Evolutionary conservation across 1,139 yeast species (phyloP).

Genomic region (Blastobotrys persicus): DNA sequence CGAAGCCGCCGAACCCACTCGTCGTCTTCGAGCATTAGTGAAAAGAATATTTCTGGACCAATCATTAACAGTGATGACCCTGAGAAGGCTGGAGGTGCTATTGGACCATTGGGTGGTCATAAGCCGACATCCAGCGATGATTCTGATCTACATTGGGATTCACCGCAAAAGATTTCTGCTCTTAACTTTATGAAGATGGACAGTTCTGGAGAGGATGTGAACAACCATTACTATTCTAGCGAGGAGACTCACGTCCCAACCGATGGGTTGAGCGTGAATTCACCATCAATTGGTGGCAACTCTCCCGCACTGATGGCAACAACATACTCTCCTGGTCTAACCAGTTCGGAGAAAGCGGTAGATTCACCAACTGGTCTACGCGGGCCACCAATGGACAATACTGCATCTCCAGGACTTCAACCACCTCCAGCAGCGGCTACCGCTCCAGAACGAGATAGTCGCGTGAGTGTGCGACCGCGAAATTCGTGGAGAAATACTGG

Average conservation of each 20-base stretch:
- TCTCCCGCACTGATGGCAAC: slow-evolving; percentile 3
- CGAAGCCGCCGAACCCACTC: slow-evolving; percentile 41
- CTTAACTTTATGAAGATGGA: slow-evolving; percentile 39
- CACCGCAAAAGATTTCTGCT: slow-evolving; percentile 38
- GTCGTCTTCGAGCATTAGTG: slow-evolving; percentile 33
- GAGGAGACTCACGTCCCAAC: slow-evolving; percentile 44
- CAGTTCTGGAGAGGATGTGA: slow-evolving; percentile 25
- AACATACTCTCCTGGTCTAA: neutral
- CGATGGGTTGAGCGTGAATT: slow-evolving; percentile 25
- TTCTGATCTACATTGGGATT: slow-evolving; percentile 29
- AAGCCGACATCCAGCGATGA: slow-evolving; percentile 15
- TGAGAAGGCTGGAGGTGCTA: slow-evolving; percentile 8
- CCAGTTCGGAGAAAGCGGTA: neutral
- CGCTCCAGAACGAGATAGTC: neutral
- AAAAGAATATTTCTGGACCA: slow-evolving; percentile 33
- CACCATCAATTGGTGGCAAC: slow-evolving; percentile 12
- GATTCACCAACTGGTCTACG: neutral
- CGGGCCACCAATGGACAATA: slow-evolving; percentile 1
- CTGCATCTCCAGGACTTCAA: slow-evolving; percentile 15
- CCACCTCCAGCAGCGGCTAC: slow-evolving; percentile 5
- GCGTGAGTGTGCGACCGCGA: slow-evolving; percentile 29
- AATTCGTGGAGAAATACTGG: slow-evolving; percentile 75
- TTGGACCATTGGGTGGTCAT: neutral
- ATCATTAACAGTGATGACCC: slow-evolving; percentile 25
- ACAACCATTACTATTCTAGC: slow-evolving; percentile 20